Evolutionary conservation across 192 early-diverging fungal species (phyloP).

Genomic region (Podila clonocystis): DNA sequence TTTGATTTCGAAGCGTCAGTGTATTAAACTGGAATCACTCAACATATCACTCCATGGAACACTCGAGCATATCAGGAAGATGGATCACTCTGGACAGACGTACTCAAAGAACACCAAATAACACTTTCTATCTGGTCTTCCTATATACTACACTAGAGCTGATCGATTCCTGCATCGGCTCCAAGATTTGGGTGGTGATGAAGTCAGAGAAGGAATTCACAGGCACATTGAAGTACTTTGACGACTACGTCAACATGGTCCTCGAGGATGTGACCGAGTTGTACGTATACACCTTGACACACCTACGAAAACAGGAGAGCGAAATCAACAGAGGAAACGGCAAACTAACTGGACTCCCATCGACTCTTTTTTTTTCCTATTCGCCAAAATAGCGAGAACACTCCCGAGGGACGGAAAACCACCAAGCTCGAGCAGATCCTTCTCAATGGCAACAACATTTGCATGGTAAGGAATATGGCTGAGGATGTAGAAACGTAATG

Average conservation of each 20-base stretch:
- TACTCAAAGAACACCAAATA: background rate
- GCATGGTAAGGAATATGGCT: constrained; percentile 72
- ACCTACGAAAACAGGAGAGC: background rate
- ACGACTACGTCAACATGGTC: constrained; percentile 99
- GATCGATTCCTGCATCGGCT: constrained; percentile 98
- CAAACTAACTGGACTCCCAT: constrained; percentile 2
- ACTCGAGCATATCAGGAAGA: background rate
- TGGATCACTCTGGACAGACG: background rate
- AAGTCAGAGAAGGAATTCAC: constrained; percentile 97
- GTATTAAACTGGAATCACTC: no score
- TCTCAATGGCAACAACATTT: constrained; percentile 97
- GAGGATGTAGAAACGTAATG: background rate
- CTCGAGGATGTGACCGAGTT: constrained; percentile 96
- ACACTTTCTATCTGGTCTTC: background rate
- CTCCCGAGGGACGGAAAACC: constrained; percentile 76
- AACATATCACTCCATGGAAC: no score
- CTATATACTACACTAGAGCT: constrained; percentile 70
- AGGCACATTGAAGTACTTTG: constrained; percentile 96
- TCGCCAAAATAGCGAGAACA: constrained; percentile 70
- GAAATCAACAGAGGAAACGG: background rate
- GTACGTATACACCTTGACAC: constrained; percentile 55
- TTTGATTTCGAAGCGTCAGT: no score
- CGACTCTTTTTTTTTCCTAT: background rate
- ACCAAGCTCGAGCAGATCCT: constrained; percentile 90
- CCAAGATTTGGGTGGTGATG: constrained; percentile 98